Percentiles rank a stretch among this genome's conserved stretches.
phyloP scores from a whole-genome alignment of 495 filamentous ascomycete genomes.

The Penicillium bovifimosum region DNA sequence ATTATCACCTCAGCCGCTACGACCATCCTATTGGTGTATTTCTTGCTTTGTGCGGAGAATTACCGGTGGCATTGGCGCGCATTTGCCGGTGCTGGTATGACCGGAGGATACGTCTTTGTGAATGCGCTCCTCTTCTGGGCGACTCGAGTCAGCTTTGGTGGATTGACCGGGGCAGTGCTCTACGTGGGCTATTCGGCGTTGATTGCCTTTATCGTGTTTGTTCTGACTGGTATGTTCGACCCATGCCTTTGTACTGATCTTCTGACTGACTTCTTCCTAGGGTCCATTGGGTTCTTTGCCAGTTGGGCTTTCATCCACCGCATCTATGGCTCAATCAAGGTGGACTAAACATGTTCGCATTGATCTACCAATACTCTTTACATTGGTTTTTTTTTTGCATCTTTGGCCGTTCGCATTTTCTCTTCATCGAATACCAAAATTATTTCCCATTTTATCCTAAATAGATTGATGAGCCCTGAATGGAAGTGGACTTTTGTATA shows the following conservation, averaged over 20 bases:
- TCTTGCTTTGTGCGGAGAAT: conserved; percentile 90
- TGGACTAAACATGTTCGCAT: conserved; percentile 56
- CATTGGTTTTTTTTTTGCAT: not conserved
- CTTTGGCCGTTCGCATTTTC: not conserved
- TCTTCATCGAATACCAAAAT: not conserved
- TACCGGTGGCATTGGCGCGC: conserved; percentile 98
- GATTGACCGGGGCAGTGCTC: conserved; percentile 77
- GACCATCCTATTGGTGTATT: conserved; percentile 89
- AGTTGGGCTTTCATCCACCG: conserved; percentile 89
- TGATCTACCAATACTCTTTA: conserved; percentile 1
- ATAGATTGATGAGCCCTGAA: not conserved
- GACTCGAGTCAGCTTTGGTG: conserved; percentile 75
- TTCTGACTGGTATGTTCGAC: conserved; percentile 67
- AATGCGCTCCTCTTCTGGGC: conserved; percentile 86
- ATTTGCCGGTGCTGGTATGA: conserved; percentile 82
- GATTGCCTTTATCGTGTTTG: conserved; percentile 85
- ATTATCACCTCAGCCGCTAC: conserved; percentile 91
- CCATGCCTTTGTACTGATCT: conserved; percentile 6
- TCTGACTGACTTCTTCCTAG: conserved; percentile 38
- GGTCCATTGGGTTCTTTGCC: conserved; percentile 91
- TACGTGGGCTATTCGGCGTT: conserved; percentile 91
- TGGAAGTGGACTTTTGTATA: not conserved
- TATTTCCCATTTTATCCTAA: not conserved
- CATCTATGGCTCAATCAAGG: conserved; percentile 94
- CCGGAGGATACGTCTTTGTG: conserved; percentile 81